Conservation (phyloP, 2,329 filamentous ascomycete genomes). For the Colletotrichum aenigma region DNA sequence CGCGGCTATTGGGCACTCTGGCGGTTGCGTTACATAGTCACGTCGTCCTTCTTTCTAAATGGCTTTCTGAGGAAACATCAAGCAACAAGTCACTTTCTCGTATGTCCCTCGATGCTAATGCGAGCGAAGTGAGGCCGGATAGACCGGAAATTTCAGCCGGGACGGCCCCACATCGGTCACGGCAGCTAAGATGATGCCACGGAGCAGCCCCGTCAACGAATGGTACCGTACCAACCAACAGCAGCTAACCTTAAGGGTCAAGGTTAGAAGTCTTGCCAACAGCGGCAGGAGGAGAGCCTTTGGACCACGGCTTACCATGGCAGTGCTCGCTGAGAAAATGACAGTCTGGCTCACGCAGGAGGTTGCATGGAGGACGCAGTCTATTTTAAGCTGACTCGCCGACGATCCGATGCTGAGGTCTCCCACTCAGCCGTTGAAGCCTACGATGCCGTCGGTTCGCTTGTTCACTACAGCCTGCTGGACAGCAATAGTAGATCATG, state of each 20-base stretch:
- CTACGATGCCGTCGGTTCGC: not conserved
- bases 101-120: not conserved
- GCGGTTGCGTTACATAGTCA: not conserved
- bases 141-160: not conserved
- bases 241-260: too few species aligned
- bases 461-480: not conserved
- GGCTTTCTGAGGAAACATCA: not conserved
- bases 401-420: not conserved
- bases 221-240: not conserved
- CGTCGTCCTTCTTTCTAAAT: not conserved
- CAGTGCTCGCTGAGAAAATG: not conserved
- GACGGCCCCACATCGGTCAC: not conserved
- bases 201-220: not conserved
- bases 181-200: not conserved
- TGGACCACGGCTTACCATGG: not conserved
- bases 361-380: not conserved
- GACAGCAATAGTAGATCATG: not conserved
- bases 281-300: not conserved
- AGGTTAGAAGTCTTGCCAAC: not conserved
- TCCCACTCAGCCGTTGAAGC: not conserved
- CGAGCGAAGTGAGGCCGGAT: not conserved
- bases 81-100: not conserved
- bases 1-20: not conserved
- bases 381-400: not conserved
- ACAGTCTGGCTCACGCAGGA: not conserved